Conservation (phyloP, 225 moss, liverwort and hornwort genomes). For the Physcomitrium patens region DNA sequence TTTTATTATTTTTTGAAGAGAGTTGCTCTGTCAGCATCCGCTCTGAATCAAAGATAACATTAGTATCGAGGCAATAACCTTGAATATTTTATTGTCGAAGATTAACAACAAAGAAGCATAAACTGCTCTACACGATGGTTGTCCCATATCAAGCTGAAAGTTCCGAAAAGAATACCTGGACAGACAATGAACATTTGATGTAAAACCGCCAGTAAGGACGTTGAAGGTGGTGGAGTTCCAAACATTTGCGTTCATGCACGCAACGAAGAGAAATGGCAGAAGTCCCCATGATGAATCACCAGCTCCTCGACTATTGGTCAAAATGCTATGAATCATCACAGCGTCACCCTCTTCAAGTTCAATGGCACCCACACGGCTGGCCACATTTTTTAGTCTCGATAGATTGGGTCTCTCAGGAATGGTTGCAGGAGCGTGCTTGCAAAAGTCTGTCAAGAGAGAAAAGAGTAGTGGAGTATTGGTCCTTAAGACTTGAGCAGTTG, state of each 20-base stretch:
- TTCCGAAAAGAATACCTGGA: conserved; percentile 58
- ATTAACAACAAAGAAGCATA: no score
- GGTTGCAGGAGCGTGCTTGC: conserved; percentile 74
- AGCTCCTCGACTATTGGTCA: conserved; percentile 68
- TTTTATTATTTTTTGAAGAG: background rate
- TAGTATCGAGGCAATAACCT: no score
- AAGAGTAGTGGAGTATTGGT: conserved; percentile 96
- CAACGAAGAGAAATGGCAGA: conserved; percentile 80
- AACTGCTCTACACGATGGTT: no score
- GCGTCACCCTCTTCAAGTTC: conserved; percentile 83
- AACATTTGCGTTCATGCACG: conserved; percentile 83
- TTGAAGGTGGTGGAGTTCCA: conserved; percentile 91
- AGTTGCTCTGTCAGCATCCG: background rate
- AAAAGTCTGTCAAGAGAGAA: conserved; percentile 89
- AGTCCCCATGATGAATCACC: conserved; percentile 84
- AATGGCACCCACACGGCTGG: conserved; percentile 89
- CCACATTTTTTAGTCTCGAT: conserved; percentile 80
- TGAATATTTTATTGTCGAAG: no score
- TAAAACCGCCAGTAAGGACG: conserved; percentile 91
- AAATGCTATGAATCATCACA: conserved; percentile 68
- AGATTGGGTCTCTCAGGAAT: conserved; percentile 91
- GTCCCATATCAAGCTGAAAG: no score
- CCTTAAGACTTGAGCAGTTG: conserved; percentile 86
- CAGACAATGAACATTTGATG: conserved; percentile 92
- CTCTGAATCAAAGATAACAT: background rate